These are phyloP conservation scores for Hypoxylon subgilvum DNA, from an alignment of 495 filamentous ascomycete genomes.

Conservation along the genomic window DNA sequence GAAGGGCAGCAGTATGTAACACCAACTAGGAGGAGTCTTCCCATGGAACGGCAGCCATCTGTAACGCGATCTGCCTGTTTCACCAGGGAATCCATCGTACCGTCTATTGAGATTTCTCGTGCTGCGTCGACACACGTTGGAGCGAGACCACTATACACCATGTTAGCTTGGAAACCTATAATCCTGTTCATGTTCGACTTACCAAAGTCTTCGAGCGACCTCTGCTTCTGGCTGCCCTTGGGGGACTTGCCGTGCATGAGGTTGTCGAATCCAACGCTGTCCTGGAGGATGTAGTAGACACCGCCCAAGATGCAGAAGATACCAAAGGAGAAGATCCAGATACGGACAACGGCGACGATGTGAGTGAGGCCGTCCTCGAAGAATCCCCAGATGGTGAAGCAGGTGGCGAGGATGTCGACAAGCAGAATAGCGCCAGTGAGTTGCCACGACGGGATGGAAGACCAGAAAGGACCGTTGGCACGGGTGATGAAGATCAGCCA, in stretches of 20 bases:
- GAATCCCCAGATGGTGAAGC: slow-evolving; percentile 83
- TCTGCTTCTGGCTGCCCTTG: slow-evolving; percentile 75
- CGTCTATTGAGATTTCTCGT: slow-evolving; percentile 74
- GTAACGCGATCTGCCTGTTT: slow-evolving; percentile 6
- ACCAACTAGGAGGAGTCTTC: slow-evolving; percentile 31
- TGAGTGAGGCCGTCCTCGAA: slow-evolving; percentile 69
- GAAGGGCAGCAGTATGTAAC: slow-evolving; percentile 42
- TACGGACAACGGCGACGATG: slow-evolving; percentile 79
- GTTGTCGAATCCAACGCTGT: slow-evolving; percentile 80
- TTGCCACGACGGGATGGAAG: slow-evolving; percentile 81
- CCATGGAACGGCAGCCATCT: slow-evolving; percentile 17
- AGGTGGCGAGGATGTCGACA: slow-evolving; percentile 81
- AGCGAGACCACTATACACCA: slow-evolving; percentile 69
- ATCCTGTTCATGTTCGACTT: slow-evolving; percentile 47
- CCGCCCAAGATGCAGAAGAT: slow-evolving; percentile 73
- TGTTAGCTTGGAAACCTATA: slow-evolving; percentile 47
- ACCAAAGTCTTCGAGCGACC: slow-evolving; percentile 85
- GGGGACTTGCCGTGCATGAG: slow-evolving; percentile 87
- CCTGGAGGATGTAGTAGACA: slow-evolving; percentile 78
- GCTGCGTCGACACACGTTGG: slow-evolving; percentile 82
- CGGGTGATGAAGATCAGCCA: slow-evolving; percentile 97
- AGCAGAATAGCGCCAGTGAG: slow-evolving; percentile 74
- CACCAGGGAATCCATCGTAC: slow-evolving; percentile 34
- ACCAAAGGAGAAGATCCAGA: slow-evolving; percentile 90
- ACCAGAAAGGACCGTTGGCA: slow-evolving; percentile 86